These are phyloP conservation scores for Sporothrix inflata DNA, from an alignment of 2,329 filamentous ascomycete genomes.

Conservation along the genomic window DNA sequence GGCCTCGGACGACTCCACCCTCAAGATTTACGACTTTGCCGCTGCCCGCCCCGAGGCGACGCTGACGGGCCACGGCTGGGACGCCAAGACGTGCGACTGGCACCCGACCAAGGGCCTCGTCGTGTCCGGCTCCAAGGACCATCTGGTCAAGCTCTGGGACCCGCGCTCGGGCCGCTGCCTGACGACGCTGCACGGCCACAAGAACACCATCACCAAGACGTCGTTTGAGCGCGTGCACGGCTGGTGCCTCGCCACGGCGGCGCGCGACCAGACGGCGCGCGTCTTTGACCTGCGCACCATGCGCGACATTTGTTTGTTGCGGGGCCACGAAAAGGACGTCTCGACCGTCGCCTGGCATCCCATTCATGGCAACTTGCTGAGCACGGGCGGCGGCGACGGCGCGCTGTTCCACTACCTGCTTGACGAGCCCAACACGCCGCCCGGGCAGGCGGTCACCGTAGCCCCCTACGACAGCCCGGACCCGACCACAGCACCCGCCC, in stretches of 20 bases:
- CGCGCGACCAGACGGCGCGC: conserved; percentile 87
- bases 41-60: conserved; percentile 80
- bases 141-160: conserved; percentile 97
- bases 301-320: conserved; percentile 91
- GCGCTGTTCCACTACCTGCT: conserved; percentile 93
- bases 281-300: conserved; percentile 98
- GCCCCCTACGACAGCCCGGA: conserved; percentile 87
- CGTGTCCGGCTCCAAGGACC: conserved; percentile 96
- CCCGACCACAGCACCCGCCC: conserved; percentile 75
- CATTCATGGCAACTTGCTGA: conserved; percentile 84
- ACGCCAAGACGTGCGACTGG: conserved; percentile 96
- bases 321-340: conserved; percentile 95
- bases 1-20: conserved; percentile 86
- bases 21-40: conserved; percentile 97
- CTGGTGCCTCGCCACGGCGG: conserved; percentile 85
- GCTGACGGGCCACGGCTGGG: conserved; percentile 94
- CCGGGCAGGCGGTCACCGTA: conserved; percentile 56
- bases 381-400: conserved; percentile 87
- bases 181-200: conserved; percentile 93
- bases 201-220: conserved; percentile 94
- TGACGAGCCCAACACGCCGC: conserved; percentile 86
- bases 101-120: conserved; percentile 92
- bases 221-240: conserved; percentile 85
- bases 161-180: conserved; percentile 88
- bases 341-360: conserved; percentile 93